phyloP scores from a whole-genome alignment of 768 basidiomycete genomes.

The Phaeotremella skinneri region DNA sequence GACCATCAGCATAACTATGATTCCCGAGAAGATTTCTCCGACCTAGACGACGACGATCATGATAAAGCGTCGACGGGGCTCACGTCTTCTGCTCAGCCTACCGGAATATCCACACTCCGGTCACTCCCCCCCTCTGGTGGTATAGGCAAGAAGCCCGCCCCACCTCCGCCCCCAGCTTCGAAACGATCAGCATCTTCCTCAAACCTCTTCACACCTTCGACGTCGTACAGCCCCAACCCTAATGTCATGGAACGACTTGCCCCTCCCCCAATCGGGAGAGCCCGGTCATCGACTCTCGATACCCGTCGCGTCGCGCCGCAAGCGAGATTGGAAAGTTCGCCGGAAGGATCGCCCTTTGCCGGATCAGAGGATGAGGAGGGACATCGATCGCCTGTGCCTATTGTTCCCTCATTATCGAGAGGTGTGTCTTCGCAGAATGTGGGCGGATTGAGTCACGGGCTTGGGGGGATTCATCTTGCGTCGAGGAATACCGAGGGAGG shows the following conservation, averaged over 20 bases:
- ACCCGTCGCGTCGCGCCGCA: neutral
- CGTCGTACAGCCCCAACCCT: constrained; percentile 27
- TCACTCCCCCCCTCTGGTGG: constrained; percentile 18
- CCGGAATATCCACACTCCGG: neutral
- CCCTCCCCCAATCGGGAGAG: constrained; percentile 26
- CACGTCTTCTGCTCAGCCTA: constrained; percentile 12
- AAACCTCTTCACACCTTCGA: constrained; percentile 56
- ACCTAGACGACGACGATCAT: neutral
- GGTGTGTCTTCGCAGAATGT: neutral
- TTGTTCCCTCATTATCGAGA: constrained; percentile 27
- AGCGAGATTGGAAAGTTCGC: constrained; percentile 2
- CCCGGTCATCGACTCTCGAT: constrained; percentile 9
- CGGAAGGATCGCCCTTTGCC: constrained; percentile 40
- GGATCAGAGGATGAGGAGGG: constrained; percentile 35
- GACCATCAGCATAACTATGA: constrained; percentile 17
- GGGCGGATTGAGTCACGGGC: constrained; percentile 48
- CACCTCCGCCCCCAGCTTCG: constrained; percentile 64
- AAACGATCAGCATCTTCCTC: constrained; percentile 56
- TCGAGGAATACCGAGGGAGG: constrained; percentile 54
- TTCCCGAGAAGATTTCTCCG: neutral
- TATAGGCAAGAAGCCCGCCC: constrained; percentile 58
- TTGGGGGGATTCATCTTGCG: constrained; percentile 33
- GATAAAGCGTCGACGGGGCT: neutral
- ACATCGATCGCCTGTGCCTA: constrained; percentile 26
- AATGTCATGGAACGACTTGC: constrained; percentile 31